These are phyloP conservation scores for Clitopilus passeckerianus DNA, from an alignment of 768 basidiomycete genomes.

Conservation along the genomic window DNA sequence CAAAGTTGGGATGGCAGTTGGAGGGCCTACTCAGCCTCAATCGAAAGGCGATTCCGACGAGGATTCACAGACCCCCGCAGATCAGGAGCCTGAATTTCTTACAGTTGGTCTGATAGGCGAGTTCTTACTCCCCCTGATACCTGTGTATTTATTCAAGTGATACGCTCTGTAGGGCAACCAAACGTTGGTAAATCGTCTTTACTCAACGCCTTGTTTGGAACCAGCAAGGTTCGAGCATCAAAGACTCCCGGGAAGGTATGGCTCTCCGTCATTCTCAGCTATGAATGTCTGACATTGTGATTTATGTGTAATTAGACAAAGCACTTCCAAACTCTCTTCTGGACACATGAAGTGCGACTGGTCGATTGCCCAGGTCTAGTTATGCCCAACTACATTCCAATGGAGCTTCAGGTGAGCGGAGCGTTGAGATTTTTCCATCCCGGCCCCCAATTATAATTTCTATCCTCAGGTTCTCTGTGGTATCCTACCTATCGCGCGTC, in stretches of 20 bases:
- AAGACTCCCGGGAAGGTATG: conserved; percentile 81
- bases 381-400: conserved; percentile 76
- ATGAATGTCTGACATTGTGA: not conserved
- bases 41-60: conserved; percentile 18
- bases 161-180: conserved; percentile 63
- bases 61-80: conserved; percentile 13
- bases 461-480: conserved; percentile 55
- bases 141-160: not conserved
- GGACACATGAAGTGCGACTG: conserved; percentile 80
- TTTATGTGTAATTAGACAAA: conserved; percentile 63
- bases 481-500: conserved; percentile 73
- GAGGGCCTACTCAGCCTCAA: conserved; percentile 26
- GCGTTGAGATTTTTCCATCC: conserved; percentile 2
- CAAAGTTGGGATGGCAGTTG: conserved; percentile 39
- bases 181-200: conserved; percentile 95
- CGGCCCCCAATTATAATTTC: conserved; percentile 1
- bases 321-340: conserved; percentile 92
- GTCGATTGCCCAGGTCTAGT: conserved; percentile 97
- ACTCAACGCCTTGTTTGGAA: conserved; percentile 86
- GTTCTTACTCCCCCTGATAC: conserved; percentile 3
- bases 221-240: conserved; percentile 72
- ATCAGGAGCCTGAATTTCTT: conserved; percentile 50
- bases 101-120: conserved; percentile 81
- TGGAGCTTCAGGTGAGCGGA: conserved; percentile 70
- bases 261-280: not conserved